Percentiles rank a stretch among this genome's conserved stretches.
Evolutionary conservation across 441 rosid species (phyloP).

Genomic region (Bruguiera hainesii): DNA sequence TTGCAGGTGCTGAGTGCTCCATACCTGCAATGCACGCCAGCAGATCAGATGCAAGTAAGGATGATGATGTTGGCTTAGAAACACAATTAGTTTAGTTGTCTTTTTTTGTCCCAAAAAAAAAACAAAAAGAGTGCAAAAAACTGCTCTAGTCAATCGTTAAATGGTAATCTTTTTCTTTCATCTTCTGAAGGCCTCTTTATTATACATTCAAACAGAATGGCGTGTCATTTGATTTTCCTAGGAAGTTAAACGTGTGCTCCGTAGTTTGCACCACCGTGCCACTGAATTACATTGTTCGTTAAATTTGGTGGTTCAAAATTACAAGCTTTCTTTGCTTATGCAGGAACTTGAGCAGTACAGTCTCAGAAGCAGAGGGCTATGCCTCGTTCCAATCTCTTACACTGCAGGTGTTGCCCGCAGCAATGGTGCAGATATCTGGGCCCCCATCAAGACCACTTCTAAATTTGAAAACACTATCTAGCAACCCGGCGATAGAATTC

Average conservation of each 20-base stretch:
- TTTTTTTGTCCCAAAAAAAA: too few species aligned
- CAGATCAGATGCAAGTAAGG: conserved; percentile 53
- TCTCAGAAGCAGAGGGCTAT: conserved; percentile 71
- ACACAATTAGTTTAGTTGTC: neutral
- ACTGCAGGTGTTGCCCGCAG: conserved; percentile 71
- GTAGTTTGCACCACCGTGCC: too few species aligned
- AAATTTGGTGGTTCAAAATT: neutral
- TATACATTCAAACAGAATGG: too few species aligned
- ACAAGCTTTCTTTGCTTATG: neutral
- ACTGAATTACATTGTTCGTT: too few species aligned
- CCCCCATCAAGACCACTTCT: conserved; percentile 74
- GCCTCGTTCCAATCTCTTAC: conserved; percentile 72
- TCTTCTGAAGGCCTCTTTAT: too few species aligned
- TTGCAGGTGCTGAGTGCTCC: conserved; percentile 92
- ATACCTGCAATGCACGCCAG: conserved; percentile 60
- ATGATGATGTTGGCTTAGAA: conserved; percentile 12
- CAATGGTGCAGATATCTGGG: conserved; percentile 98
- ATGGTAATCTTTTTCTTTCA: too few species aligned
- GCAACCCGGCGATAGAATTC: conserved; percentile 20
- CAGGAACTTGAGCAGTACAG: conserved; percentile 57
- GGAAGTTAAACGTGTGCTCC: too few species aligned
- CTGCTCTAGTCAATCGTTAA: too few species aligned
- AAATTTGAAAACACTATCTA: conserved; percentile 37
- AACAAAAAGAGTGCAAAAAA: too few species aligned
- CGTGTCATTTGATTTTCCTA: too few species aligned